Evolutionary conservation across 208 protist genomes (phyloP).

Genomic region (Leishmania mexicana): DNA sequence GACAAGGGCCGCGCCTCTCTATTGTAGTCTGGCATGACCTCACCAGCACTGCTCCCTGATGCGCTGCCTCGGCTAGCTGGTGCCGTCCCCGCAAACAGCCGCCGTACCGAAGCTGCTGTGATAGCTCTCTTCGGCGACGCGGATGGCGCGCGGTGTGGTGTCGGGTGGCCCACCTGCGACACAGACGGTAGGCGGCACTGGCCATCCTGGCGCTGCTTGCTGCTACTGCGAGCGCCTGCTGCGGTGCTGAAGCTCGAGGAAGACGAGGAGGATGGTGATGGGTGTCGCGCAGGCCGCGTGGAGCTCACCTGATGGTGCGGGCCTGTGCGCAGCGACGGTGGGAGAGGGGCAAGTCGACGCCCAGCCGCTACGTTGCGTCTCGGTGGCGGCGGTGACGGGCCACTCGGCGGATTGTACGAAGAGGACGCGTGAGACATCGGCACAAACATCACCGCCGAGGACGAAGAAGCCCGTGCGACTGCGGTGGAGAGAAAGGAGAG

Average conservation of each 20-base stretch:
- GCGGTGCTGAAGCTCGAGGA: not conserved
- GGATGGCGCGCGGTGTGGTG: not conserved
- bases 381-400: not conserved
- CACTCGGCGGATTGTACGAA: not conserved
- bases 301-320: not conserved
- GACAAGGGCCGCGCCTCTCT: not conserved
- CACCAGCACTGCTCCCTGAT: not conserved
- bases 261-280: not conserved
- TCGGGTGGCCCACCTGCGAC: not conserved
- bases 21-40: not conserved
- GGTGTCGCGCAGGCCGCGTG: not conserved
- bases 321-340: constrained; percentile 2
- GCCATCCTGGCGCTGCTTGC: constrained; percentile 1
- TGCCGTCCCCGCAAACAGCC: not conserved
- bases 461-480: too few species aligned
- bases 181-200: constrained; percentile 7
- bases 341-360: constrained; percentile 20
- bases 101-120: not conserved
- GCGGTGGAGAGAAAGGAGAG: not conserved
- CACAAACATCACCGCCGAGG: not conserved
- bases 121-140: not conserved
- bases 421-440: not conserved
- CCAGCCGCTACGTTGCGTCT: constrained; percentile 17
- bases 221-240: not conserved
- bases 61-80: not conserved